Evolutionary conservation across 2,329 filamentous ascomycete genomes (phyloP).

Genomic region (Nemania sp.): DNA sequence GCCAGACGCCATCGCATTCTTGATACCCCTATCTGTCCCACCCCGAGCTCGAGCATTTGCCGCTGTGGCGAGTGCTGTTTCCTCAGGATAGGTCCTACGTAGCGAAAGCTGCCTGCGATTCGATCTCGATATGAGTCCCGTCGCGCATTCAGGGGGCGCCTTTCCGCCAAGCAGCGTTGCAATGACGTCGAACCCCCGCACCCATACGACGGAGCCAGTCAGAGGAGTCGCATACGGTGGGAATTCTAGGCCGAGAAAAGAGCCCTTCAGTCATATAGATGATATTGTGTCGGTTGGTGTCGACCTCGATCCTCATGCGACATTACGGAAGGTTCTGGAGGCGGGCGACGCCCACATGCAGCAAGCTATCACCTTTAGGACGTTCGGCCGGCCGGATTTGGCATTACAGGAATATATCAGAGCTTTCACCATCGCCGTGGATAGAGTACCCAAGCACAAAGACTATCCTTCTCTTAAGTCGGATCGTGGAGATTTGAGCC

Average conservation of each 20-base stretch:
- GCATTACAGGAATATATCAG: constrained; percentile 85
- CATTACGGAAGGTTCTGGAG: constrained; percentile 58
- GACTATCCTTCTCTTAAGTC: constrained; percentile 70
- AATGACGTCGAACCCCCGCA: constrained; percentile 28
- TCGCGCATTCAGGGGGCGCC: constrained; percentile 30
- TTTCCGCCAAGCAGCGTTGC: constrained; percentile 14
- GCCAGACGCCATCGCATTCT: constrained; percentile 4
- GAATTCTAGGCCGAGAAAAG: constrained; percentile 32
- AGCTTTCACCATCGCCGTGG: constrained; percentile 77
- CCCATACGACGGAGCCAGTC: constrained; percentile 14
- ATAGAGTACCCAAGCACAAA: constrained; percentile 75
- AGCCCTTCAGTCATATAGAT: constrained; percentile 57
- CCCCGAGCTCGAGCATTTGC: not conserved
- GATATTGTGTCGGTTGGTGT: constrained; percentile 54
- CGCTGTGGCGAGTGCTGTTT: not conserved
- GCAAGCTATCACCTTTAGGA: constrained; percentile 64
- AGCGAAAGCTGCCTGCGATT: constrained; percentile 14
- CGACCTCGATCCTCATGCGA: constrained; percentile 54
- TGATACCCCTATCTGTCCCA: not conserved
- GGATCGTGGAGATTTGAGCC: constrained; percentile 54
- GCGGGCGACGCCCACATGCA: constrained; percentile 57
- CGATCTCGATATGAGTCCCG: constrained; percentile 33
- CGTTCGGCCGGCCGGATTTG: constrained; percentile 69
- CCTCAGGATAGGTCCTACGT: constrained; percentile 1
- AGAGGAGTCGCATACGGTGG: constrained; percentile 16